Percentiles rank a stretch among this genome's conserved stretches.
These are phyloP conservation scores for Metarhizium brunneum DNA, from an alignment of 2,329 filamentous ascomycete species.

Conservation along the genomic window DNA sequence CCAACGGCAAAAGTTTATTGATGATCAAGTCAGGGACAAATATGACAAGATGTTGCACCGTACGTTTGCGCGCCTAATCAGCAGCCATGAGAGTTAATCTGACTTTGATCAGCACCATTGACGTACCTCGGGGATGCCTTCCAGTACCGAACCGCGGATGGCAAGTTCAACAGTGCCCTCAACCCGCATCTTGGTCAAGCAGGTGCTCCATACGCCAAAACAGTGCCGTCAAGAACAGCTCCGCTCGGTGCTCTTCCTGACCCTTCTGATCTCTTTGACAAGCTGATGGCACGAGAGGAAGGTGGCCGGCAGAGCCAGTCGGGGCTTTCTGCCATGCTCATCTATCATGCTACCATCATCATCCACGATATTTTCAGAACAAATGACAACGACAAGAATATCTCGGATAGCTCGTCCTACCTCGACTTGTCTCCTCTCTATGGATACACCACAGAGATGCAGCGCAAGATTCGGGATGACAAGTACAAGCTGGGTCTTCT, in stretches of 20 bases:
- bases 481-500: conserved; percentile 17
- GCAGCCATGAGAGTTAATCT: too few relatives aligned
- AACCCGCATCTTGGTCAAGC: conserved; percentile 21
- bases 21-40: too few relatives aligned
- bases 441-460: conserved; percentile 24
- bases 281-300: conserved; percentile 17
- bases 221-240: conserved; percentile 15
- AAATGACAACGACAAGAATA: conserved; percentile 19
- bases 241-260: conserved; percentile 17
- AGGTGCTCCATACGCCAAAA: conserved; percentile 20
- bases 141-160: conserved; percentile 17
- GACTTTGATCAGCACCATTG: too few relatives aligned
- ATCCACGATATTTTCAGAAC: conserved; percentile 40
- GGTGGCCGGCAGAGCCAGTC: conserved; percentile 24
- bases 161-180: conserved; percentile 18
- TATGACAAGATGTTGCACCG: too few relatives aligned
- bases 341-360: conserved; percentile 41
- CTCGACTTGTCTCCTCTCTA: conserved; percentile 36
- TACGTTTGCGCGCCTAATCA: too few relatives aligned
- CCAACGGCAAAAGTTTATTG: too few relatives aligned
- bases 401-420: conserved; percentile 32
- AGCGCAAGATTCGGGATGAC: conserved; percentile 19
- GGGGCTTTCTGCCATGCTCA: conserved; percentile 35
- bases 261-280: conserved; percentile 21
- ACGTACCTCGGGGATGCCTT: too few relatives aligned